phyloP scores from a whole-genome alignment of 2,329 filamentous ascomycete species.

The Xylaria sp. region DNA sequence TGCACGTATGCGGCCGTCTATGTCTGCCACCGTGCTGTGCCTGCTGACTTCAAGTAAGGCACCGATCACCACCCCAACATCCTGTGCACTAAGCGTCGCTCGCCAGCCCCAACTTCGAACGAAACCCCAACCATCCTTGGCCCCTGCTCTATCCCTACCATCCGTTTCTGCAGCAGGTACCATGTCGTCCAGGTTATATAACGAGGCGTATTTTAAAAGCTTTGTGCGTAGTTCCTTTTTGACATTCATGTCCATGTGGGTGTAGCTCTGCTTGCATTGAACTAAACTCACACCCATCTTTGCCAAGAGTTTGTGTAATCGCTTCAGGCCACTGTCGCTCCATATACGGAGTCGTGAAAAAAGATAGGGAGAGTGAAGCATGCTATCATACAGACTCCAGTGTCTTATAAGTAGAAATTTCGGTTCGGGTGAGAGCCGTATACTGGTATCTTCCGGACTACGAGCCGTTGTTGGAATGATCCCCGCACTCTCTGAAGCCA shows the following conservation, averaged over 20 bases:
- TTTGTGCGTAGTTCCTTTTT: constrained; percentile 88
- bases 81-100: constrained; percentile 89
- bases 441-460: constrained; percentile 90
- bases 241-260: constrained; percentile 97
- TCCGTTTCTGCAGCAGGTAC: constrained; percentile 82
- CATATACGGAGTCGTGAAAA: constrained; percentile 93
- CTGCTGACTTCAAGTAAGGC: constrained; percentile 92
- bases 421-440: constrained; percentile 91
- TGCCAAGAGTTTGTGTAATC: constrained; percentile 91
- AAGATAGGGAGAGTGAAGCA: constrained; percentile 96
- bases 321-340: constrained; percentile 88
- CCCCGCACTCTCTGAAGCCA: constrained; percentile 73
- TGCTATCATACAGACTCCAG: constrained; percentile 98
- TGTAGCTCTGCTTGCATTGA: constrained; percentile 95
- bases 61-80: constrained; percentile 92
- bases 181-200: constrained; percentile 94
- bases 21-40: constrained; percentile 53
- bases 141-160: constrained; percentile 73
- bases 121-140: constrained; percentile 95
- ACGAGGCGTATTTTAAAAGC: constrained; percentile 87
- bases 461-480: constrained; percentile 89
- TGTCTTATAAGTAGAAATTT: constrained; percentile 92
- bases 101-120: constrained; percentile 98
- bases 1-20: constrained; percentile 49
- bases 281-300: constrained; percentile 97